A percentile compares a stretch with the other conserved stretches of the same genome.
These are phyloP conservation scores for Amaranthus palmeri DNA, from an alignment of 148 eudicot genomes.

Conservation along the genomic window DNA sequence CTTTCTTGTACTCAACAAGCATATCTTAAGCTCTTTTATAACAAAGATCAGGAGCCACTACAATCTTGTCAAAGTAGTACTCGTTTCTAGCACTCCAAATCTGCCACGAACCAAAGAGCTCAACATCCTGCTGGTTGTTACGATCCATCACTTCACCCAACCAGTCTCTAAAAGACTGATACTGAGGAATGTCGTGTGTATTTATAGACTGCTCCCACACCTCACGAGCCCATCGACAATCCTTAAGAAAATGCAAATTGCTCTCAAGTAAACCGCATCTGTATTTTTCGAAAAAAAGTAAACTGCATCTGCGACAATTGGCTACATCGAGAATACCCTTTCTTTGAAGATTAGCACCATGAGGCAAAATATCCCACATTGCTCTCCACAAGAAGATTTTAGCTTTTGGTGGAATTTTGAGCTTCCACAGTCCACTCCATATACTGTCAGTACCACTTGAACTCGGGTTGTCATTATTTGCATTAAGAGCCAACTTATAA, in stretches of 20 bases:
- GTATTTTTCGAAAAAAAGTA: too few species aligned
- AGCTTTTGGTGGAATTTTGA: background rate
- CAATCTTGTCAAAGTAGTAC: too few species aligned
- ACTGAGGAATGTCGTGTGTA: background rate
- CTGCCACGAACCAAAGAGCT: too few species aligned
- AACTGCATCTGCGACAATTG: background rate
- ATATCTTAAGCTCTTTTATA: too few species aligned
- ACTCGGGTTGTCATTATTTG: background rate
- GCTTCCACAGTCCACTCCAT: background rate
- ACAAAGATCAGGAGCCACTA: too few species aligned
- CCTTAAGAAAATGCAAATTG: background rate
- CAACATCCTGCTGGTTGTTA: background rate
- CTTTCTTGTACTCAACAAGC: background rate
- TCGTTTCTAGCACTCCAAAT: too few species aligned
- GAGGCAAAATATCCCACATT: background rate
- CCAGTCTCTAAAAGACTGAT: background rate
- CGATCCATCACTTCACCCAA: background rate
- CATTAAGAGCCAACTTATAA: background rate
- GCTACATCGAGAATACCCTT: background rate
- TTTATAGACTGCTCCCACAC: background rate
- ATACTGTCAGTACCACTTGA: background rate
- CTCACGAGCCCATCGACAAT: background rate
- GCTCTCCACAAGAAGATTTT: background rate
- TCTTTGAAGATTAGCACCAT: background rate
- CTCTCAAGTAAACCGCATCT: background rate